Evolutionary conservation across 192 early-diverging fungal genomes (phyloP), one percentile per base, ranked within the genome.

Genomic region (Coemansia sp.): DNA sequence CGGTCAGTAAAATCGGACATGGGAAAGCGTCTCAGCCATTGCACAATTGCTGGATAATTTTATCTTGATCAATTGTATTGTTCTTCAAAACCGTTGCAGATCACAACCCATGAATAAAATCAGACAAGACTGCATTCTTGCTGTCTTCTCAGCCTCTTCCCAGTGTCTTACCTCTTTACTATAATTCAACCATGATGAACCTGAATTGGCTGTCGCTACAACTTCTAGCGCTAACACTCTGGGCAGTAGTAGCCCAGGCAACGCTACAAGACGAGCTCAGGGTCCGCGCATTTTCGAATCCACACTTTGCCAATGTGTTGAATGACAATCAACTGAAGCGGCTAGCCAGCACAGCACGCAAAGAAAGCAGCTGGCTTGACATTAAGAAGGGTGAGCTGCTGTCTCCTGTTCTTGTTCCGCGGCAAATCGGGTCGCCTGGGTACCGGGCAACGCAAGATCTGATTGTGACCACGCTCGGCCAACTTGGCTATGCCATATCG

Each of bases 401-500:
- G 3, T 65, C 84, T 2, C 91, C 92, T 5, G 69, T 97, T 4
- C 82, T 97, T 21, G 83, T 94, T 12, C 85, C 88, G 24, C 83
- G 95, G n/a, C 86, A 92, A 22, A 85, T 91, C 45, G 93, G 92
- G 25, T 89, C 93, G 7, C 81, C 83, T 22, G 85, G 78, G 24
- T 91, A 94, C 69, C 53, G 49, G 1, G 73, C 81, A 22, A 92
- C 94, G 3, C 90, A 90, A 53, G 49, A 86, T 0, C 89, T 87
- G 56, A 88, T 97, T 52, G 86, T 87, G 0, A 67, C 79, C 9
- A 81, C 84, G 22, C 86, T 95, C 62, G 65, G 68, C 3, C 63
- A 72, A n/a, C 76, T 94, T 2, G 85, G 85, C 2, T 98, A 94
- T 87, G 70, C 84, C 56, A 86, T 98, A 1, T 92, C 94, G 57